Evolutionary conservation across 2,329 filamentous ascomycete genomes (phyloP).

Genomic region (Talaromyces piceae): DNA sequence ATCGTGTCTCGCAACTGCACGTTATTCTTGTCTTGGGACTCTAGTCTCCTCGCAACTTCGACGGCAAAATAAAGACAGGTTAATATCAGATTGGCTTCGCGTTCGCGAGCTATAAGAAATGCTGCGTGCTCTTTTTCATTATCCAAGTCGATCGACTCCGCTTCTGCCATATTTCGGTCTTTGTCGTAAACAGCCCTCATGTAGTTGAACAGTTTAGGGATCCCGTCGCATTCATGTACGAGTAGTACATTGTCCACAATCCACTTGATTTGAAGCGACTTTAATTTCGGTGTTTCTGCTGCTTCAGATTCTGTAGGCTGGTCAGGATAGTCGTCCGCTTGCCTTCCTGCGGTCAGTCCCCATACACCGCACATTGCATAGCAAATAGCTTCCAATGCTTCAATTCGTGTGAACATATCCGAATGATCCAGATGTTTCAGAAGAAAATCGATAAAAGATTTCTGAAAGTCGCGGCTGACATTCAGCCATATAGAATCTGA

Average conservation of each 20-base stretch:
- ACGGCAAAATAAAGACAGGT: constrained; percentile 37
- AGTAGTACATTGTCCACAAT: constrained; percentile 37
- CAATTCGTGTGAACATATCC: constrained; percentile 36
- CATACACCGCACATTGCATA: constrained; percentile 61
- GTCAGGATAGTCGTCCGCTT: constrained; percentile 22
- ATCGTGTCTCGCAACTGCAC: constrained; percentile 22
- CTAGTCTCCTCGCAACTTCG: constrained; percentile 34
- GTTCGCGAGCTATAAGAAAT: constrained; percentile 29
- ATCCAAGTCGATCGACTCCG: constrained; percentile 15
- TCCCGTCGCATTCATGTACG: constrained; percentile 28
- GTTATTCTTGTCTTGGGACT: constrained; percentile 18
- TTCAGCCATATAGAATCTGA: constrained; percentile 57
- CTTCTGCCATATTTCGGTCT: constrained; percentile 17
- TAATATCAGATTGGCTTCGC: constrained; percentile 36
- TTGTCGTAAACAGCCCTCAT: constrained; percentile 34
- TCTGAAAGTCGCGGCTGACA: constrained; percentile 46
- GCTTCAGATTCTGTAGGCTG: constrained; percentile 30
- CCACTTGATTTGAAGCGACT: constrained; percentile 41
- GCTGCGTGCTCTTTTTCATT: constrained; percentile 26
- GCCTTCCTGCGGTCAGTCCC: constrained; percentile 55
- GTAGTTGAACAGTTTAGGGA: constrained; percentile 30
- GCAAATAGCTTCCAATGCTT: constrained; percentile 39
- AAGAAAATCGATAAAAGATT: constrained; percentile 33
- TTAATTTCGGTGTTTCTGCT: constrained; percentile 39
- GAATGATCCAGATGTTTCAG: constrained; percentile 30